Evolutionary conservation across 306 rosid species (phyloP).

Genomic region (Cicer judaicum): DNA sequence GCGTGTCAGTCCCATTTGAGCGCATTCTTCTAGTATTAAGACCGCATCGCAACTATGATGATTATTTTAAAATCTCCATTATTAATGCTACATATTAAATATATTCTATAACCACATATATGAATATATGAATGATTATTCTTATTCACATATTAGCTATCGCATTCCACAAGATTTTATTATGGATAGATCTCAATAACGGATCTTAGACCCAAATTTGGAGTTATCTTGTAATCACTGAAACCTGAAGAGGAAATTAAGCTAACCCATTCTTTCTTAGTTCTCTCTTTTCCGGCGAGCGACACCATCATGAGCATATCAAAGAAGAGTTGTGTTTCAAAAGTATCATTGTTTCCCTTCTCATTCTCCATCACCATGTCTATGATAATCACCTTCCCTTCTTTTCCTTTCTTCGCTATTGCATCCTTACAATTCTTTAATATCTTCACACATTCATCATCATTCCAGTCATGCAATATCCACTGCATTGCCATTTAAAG

Average conservation of each 20-base stretch:
- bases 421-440: conserved; percentile 6
- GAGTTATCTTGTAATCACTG: conserved; percentile 31
- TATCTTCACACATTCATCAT: neutral
- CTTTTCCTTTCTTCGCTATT: neutral
- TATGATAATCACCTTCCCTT: neutral
- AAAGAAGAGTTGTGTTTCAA: conserved; percentile 37
- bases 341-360: neutral
- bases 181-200: conserved; percentile 32
- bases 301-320: conserved; percentile 43
- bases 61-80: neutral
- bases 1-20: neutral
- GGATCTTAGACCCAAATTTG: conserved; percentile 24
- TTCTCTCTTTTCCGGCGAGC: conserved; percentile 27
- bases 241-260: conserved; percentile 37
- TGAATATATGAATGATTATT: neutral
- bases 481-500: neutral
- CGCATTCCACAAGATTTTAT: neutral
- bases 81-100: neutral
- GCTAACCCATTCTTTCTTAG: conserved; percentile 30
- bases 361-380: neutral
- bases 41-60: too few relatives aligned
- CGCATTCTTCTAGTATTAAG: too few relatives aligned
- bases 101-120: neutral
- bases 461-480: neutral
- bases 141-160: neutral